Evolutionary conservation across 1,284 basidiomycete genomes (phyloP), one percentile per base, ranked within the genome.

Genomic region (Agaricales sp.): DNA sequence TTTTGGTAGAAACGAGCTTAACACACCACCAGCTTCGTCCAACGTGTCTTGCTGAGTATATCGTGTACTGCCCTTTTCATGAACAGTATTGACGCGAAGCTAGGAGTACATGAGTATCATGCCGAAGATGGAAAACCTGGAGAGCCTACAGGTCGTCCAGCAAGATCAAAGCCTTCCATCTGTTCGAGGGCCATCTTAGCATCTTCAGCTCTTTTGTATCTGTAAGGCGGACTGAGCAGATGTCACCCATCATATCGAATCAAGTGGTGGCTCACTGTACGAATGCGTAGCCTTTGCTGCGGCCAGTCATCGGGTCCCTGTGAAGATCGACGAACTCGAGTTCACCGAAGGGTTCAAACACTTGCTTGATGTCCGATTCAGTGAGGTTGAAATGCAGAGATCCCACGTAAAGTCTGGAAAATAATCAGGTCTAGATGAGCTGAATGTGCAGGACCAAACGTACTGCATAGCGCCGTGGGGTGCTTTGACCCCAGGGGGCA

Each of bases 311-410:
- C 4, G 89, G 85, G 66, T 97, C 93, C 60, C 86, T 81, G 67
- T 98, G 95, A 61, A 99, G 78, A 73, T 99, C 95, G 62, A 99
- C 94, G 70, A 95, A 95, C 67, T 95, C 94, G 57, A 99, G 77
- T 67, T 92, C 88, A 58, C 95, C 95, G 65, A 99, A 99, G 2
- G 95, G 93, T 63, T 95, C 92, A 67, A 99, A 99, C 56, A 99
- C 95, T 75, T 96, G 89, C 66, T 87, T 90, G 67, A 99, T 87
- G 73, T 99, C 94, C 57, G 91, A 87, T 67, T 94, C 88, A 47
- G 89, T 91, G 54, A 99, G 83, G 66, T 92, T 93, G 74, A 95
- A 97, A 66, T 97, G 91, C 45, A 99, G 71, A 54, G 92, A 95
- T 53, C 94, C 92, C 62, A 99, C 92, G 64, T 96, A 99, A 62